Evolutionary conservation across 2,329 filamentous ascomycete genomes (phyloP).

Genomic region (Aspergillus ochraceoroseus): DNA sequence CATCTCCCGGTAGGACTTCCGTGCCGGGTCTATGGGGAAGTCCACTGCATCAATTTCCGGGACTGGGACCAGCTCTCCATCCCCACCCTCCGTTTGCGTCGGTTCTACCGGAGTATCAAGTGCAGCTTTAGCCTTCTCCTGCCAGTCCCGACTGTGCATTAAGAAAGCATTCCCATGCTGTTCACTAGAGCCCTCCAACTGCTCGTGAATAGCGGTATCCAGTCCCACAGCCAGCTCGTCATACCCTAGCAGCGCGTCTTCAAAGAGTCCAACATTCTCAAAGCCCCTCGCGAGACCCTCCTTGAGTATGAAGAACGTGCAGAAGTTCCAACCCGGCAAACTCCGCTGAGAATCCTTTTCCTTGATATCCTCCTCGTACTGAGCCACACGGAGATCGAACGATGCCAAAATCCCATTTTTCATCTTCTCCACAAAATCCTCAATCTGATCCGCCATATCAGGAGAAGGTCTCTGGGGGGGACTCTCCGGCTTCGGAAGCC

Average conservation of each 20-base stretch:
- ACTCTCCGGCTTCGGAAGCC: constrained; percentile 55
- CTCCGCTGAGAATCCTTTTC: constrained; percentile 84
- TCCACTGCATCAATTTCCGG: constrained; percentile 30
- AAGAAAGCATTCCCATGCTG: constrained; percentile 70
- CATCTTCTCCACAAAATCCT: constrained; percentile 76
- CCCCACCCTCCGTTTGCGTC: constrained; percentile 32
- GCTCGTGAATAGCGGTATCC: constrained; percentile 74
- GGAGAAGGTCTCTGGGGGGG: constrained; percentile 60
- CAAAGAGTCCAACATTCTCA: constrained; percentile 90
- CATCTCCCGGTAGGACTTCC: constrained; percentile 81
- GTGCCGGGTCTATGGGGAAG: constrained; percentile 50
- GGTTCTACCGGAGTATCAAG: constrained; percentile 37
- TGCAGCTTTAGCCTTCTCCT: constrained; percentile 53
- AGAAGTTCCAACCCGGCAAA: constrained; percentile 97
- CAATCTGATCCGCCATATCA: constrained; percentile 77
- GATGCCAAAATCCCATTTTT: constrained; percentile 82
- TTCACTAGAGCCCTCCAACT: constrained; percentile 56
- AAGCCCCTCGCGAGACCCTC: constrained; percentile 91
- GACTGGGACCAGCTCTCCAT: constrained; percentile 24
- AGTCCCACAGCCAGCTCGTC: constrained; percentile 87
- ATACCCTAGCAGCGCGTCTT: constrained; percentile 90
- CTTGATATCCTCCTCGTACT: constrained; percentile 96
- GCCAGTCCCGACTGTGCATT: constrained; percentile 67
- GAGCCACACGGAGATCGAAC: constrained; percentile 82
- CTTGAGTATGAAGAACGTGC: constrained; percentile 97